Evolutionary conservation across 2,329 filamentous ascomycete species (phyloP), one percentile per base, ranked within the genome.

Genomic region (Cadophora malorum): DNA sequence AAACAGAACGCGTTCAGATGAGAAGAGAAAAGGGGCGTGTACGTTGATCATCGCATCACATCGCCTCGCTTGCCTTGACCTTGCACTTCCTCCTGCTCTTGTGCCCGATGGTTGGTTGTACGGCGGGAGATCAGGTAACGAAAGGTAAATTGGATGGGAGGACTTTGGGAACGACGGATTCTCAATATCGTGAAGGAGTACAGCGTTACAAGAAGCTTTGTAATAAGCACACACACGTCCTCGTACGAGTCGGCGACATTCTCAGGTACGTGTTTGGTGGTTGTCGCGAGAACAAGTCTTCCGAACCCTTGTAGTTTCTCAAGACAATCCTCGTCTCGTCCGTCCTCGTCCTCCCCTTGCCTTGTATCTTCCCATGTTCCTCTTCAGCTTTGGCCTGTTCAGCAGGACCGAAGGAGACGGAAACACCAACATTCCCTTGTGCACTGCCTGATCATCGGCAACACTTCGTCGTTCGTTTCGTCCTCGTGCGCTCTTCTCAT

Each of bases 401-500:
- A 12, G 1, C 19, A 21, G 12, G 45, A 21, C n/a, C 45, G n/a
- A 49, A 49, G 19, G 45, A 21, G 63, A 58, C 47, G 63, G 66
- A 65, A 62, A 68, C 50, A 45, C 63, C 63, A 65, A 68, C 55
- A 21, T 19, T 5, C 1, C 2, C 31, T 6, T 38, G 3, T 2
- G 8, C 33, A 14, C 58, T 68, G 67, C 67, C 63, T 68, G 63
- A 63, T 68, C 52, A 31, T 53, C 67, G 33, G 35, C 50, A 21
- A 25, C 49, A 45, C 19, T 49, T 56, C 23, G 38, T 38, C 53
- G 12, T 28, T 67, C 49, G 19, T 45, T 45, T 10, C 38, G 7
- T 38, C 28, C 41, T 23, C 45, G 28, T 28, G n/a, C 16, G 4
- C 12, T 45, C 41, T 16, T 19, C 50, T 47, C 19, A 16, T 23